Evolutionary conservation across 2,329 filamentous ascomycete genomes (phyloP).

Genomic region (Nakataea oryzae): DNA sequence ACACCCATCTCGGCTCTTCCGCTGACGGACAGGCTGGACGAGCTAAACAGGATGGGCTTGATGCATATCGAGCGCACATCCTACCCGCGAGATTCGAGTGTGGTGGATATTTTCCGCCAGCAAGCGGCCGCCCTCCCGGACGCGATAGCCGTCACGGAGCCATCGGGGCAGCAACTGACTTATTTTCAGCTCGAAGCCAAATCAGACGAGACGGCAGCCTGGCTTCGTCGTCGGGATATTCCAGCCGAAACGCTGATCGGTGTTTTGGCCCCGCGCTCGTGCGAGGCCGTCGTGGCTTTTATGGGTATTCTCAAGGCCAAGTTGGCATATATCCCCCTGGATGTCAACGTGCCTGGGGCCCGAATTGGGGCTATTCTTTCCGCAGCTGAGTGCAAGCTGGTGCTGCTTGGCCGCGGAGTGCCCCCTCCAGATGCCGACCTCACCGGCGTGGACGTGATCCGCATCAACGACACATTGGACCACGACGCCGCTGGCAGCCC

Average conservation of each 20-base stretch:
- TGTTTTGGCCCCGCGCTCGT: background rate
- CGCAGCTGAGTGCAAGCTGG: background rate
- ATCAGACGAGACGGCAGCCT: background rate
- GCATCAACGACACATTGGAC: background rate
- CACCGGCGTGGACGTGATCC: background rate
- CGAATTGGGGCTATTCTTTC: background rate
- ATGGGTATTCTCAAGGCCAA: background rate
- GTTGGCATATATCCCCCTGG: background rate
- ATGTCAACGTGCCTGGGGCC: background rate
- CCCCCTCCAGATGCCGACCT: background rate
- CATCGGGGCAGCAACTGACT: background rate
- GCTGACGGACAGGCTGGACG: background rate
- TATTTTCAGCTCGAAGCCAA: background rate
- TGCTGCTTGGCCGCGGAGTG: background rate
- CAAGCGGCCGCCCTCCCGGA: background rate
- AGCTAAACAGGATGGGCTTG: background rate
- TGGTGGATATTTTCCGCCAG: background rate
- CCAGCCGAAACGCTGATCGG: background rate
- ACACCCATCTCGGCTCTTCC: background rate
- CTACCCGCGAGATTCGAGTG: background rate
- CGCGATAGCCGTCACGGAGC: background rate
- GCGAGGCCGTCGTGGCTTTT: background rate
- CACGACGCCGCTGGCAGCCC: no score
- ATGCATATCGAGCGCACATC: background rate
- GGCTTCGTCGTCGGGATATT: background rate